A percentile compares a stretch with the other conserved stretches of the same genome.
Evolutionary conservation across 352 stramenopile genomes (phyloP).

Genomic region (Pythium plurisporium): DNA sequence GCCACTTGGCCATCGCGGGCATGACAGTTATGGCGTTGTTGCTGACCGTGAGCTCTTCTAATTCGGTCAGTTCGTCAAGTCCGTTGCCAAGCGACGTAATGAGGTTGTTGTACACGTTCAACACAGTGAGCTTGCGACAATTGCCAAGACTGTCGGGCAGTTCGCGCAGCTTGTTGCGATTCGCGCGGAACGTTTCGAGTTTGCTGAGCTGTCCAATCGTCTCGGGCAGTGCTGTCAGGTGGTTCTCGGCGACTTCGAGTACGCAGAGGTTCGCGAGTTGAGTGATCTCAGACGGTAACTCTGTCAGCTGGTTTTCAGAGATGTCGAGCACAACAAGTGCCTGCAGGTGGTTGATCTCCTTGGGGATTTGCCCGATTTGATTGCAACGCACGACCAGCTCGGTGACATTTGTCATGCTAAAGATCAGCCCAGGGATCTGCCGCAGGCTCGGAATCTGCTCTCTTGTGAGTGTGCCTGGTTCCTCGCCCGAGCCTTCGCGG

Average conservation of each 20-base stretch:
- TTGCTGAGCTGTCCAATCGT: conserved; percentile 42
- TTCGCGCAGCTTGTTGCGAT: conserved; percentile 45
- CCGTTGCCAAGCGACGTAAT: conserved; percentile 42
- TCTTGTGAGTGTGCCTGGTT: conserved; percentile 46
- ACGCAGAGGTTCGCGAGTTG: conserved; percentile 43
- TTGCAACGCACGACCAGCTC: conserved; percentile 70
- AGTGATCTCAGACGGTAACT: conserved; percentile 42
- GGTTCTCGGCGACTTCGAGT: conserved; percentile 55
- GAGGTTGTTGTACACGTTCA: conserved; percentile 82
- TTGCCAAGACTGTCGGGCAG: conserved; percentile 46
- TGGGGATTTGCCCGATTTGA: conserved; percentile 47
- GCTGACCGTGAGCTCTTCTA: conserved; percentile 73
- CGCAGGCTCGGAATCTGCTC: conserved; percentile 41
- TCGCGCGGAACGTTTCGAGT: conserved; percentile 50
- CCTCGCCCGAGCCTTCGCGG: conserved; percentile 30
- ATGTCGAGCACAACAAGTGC: conserved; percentile 43
- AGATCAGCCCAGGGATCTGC: conserved; percentile 51
- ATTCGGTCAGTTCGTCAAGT: conserved; percentile 43
- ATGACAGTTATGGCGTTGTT: conserved; percentile 48
- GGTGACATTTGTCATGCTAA: conserved; percentile 49
- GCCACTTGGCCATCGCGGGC: conserved; percentile 40
- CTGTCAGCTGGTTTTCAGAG: conserved; percentile 57
- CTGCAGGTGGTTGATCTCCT: conserved; percentile 48
- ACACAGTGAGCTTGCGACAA: conserved; percentile 43
- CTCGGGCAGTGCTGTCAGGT: conserved; percentile 43